Evolutionary conservation across 805 yeast species (phyloP).

Genomic region (Spathaspora boniae): DNA sequence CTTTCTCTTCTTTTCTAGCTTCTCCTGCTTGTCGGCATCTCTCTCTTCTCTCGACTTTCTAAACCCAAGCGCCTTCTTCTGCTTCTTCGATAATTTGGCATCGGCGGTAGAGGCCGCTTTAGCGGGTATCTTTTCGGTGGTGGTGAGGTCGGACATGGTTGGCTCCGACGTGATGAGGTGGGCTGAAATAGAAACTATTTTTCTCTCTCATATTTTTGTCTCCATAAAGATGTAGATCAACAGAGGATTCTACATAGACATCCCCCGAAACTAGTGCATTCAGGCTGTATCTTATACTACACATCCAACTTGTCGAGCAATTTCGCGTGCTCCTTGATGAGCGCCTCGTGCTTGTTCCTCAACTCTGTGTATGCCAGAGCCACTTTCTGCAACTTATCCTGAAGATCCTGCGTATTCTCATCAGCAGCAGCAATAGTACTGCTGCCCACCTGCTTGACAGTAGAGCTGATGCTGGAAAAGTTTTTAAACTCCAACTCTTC

Average conservation of each 20-base stretch:
- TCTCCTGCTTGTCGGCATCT: conserved; percentile 31
- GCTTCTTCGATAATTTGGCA: conserved; percentile 61
- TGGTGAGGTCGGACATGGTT: too few species aligned
- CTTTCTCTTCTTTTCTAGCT: conserved; percentile 26
- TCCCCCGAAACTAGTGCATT: too few species aligned
- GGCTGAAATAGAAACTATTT: conserved; percentile 11
- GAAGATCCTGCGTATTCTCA: conserved; percentile 6
- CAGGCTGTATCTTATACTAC: not conserved
- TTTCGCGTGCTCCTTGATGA: conserved; percentile 48
- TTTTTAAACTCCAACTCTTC: conserved; percentile 54
- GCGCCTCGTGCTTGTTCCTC: conserved; percentile 56
- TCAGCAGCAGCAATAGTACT: not conserved
- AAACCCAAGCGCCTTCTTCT: conserved; percentile 60
- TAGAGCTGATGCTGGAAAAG: conserved; percentile 33
- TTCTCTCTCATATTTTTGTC: not conserved
- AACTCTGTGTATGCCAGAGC: conserved; percentile 58
- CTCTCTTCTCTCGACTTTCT: conserved; percentile 41
- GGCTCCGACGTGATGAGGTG: conserved; percentile 1
- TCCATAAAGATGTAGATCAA: too few species aligned
- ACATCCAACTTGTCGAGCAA: conserved; percentile 18
- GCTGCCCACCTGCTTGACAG: conserved; percentile 23
- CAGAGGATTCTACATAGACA: too few species aligned
- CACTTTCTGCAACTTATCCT: conserved; percentile 42
- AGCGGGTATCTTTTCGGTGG: too few species aligned
- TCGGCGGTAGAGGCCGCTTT: too few species aligned